Conservation (phyloP, 129 eudicot genomes). For the Chrysanthemum lavandulifolium region DNA sequence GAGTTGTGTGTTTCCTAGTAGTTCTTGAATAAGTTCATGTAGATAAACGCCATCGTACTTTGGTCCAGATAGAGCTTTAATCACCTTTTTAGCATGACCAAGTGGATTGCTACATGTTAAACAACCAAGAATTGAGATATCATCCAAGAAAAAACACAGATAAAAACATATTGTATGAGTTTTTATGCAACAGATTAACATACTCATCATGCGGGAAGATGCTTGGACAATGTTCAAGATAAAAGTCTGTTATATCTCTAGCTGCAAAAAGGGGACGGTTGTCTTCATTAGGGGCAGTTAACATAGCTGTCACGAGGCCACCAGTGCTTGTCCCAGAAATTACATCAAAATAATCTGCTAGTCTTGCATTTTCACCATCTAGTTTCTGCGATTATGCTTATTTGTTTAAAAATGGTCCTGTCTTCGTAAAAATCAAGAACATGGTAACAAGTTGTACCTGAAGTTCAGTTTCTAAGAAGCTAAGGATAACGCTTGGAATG, state of each 20-base stretch:
- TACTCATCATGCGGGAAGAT: constrained; percentile 54
- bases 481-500: constrained; percentile 36
- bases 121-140: background rate
- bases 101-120: constrained; percentile 26
- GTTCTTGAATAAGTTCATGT: constrained; percentile 33
- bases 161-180: background rate
- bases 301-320: constrained; percentile 34
- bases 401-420: background rate
- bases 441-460: constrained; percentile 23
- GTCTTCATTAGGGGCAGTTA: constrained; percentile 32
- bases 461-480: constrained; percentile 35
- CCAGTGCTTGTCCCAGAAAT: constrained; percentile 50
- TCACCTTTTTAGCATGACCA: constrained; percentile 32
- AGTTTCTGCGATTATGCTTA: constrained; percentile 30
- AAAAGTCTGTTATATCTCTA: constrained; percentile 28
- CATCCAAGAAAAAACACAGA: background rate
- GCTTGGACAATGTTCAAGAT: constrained; percentile 35
- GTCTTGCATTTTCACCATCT: constrained; percentile 59
- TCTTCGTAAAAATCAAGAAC: background rate
- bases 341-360: constrained; percentile 42
- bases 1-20: constrained; percentile 37
- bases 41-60: constrained; percentile 63
- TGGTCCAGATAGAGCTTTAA: constrained; percentile 37
- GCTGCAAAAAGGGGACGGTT: constrained; percentile 39
- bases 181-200: background rate